These are phyloP conservation scores for Malania oleifera DNA, from an alignment of 164 flowering plant genomes.

Conservation along the genomic window DNA sequence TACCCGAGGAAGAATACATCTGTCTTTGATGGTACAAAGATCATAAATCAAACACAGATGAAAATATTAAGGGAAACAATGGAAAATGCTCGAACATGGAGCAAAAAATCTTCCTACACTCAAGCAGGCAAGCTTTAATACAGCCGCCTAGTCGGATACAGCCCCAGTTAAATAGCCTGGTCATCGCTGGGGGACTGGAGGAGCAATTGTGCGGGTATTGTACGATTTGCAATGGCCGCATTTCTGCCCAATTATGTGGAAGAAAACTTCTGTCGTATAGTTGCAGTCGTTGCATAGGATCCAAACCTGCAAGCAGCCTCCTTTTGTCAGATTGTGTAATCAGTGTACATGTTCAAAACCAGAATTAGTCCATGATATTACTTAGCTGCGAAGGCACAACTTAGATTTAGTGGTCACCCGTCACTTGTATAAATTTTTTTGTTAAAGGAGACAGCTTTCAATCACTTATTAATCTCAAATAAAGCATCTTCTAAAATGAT, in stretches of 20 bases:
- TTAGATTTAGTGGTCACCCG: too few species aligned
- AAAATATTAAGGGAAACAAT: too few species aligned
- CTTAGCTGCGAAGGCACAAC: too few species aligned
- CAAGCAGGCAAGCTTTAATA: slow-evolving; percentile 5
- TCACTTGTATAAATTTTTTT: too few species aligned
- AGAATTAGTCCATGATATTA: too few species aligned
- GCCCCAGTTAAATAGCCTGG: background rate
- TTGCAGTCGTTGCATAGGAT: slow-evolving; percentile 92
- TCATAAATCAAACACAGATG: too few species aligned
- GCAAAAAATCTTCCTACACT: background rate
- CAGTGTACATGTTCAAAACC: slow-evolving; percentile 8
- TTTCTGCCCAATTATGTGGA: slow-evolving; percentile 83
- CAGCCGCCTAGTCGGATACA: background rate
- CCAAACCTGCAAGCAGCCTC: slow-evolving; percentile 68
- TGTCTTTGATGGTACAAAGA: too few species aligned
- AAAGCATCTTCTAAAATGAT: too few species aligned
- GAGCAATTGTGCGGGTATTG: slow-evolving; percentile 67
- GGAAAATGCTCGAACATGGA: too few species aligned
- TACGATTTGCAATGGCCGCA: slow-evolving; percentile 82
- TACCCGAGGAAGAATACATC: too few species aligned
- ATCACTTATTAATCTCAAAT: too few species aligned
- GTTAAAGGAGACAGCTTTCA: too few species aligned
- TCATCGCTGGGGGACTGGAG: slow-evolving; percentile 69
- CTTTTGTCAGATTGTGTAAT: slow-evolving; percentile 1
- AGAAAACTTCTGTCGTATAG: slow-evolving; percentile 71